phyloP scores from a whole-genome alignment of 2,329 filamentous ascomycete species.

The Monosporascus sp. region DNA sequence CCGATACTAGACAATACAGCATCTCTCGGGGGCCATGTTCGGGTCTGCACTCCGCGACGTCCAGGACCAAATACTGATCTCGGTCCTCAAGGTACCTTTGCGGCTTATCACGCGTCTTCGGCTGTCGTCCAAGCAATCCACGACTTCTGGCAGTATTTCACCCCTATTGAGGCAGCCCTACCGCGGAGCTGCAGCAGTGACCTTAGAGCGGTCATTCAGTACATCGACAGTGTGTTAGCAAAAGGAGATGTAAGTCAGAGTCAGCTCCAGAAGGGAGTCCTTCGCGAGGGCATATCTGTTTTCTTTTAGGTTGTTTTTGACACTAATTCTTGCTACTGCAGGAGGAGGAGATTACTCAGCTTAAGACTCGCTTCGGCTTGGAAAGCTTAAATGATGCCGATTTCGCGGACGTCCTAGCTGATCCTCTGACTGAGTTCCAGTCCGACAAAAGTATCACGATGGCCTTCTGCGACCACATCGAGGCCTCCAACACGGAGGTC shows the following conservation, averaged over 20 bases:
- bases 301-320: too few species aligned
- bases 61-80: too few species aligned
- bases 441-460: conserved; percentile 26
- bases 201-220: conserved; percentile 39
- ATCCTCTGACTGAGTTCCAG: conserved; percentile 34
- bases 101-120: conserved; percentile 46
- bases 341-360: conserved; percentile 25
- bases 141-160: conserved; percentile 45
- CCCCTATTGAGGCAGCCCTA: conserved; percentile 41
- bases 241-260: conserved; percentile 22
- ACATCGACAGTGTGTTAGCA: conserved; percentile 37
- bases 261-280: too few species aligned
- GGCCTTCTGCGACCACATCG: conserved; percentile 32
- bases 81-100: conserved; percentile 26
- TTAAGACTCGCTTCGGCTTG: conserved; percentile 40
- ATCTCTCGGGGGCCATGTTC: too few species aligned
- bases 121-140: conserved; percentile 43
- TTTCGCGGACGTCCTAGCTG: conserved; percentile 40
- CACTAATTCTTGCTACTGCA: too few species aligned
- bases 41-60: too few species aligned
- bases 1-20: too few species aligned
- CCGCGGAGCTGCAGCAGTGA: conserved; percentile 44
- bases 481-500: conserved; percentile 14
- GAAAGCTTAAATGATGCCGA: conserved; percentile 25
- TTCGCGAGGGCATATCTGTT: too few species aligned